Percentiles rank a stretch among this genome's conserved stretches.
Evolutionary conservation across 148 eudicot genomes (phyloP).

Genomic region (Amaranthus hypochondriacus): DNA sequence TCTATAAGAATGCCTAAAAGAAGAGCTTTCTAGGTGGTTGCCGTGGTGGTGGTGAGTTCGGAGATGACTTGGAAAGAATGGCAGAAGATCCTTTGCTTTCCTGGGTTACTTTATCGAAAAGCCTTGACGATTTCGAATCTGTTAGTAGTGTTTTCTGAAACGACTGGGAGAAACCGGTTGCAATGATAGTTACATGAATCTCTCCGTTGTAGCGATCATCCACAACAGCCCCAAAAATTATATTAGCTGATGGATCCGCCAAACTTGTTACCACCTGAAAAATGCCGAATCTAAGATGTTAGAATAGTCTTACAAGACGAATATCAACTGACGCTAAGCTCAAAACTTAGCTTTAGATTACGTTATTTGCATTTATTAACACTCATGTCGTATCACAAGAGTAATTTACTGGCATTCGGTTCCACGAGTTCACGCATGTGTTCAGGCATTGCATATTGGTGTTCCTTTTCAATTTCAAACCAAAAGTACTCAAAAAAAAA

Average conservation of each 20-base stretch:
- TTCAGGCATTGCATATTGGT: too few relatives aligned
- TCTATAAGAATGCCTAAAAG: conserved; percentile 35
- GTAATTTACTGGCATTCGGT: too few relatives aligned
- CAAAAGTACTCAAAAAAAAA: too few relatives aligned
- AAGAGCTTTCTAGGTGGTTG: conserved; percentile 59
- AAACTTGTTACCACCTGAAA: conserved; percentile 86
- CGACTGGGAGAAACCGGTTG: conserved; percentile 94
- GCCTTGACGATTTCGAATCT: conserved; percentile 65
- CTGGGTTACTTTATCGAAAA: conserved; percentile 46
- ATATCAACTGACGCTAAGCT: too few relatives aligned
- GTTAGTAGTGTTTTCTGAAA: conserved; percentile 80
- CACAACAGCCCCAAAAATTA: conserved; percentile 97
- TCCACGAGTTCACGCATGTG: too few relatives aligned
- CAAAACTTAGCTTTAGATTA: not conserved
- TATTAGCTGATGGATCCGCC: conserved; percentile 97
- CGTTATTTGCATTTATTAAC: not conserved
- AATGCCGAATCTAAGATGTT: not conserved
- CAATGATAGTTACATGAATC: conserved; percentile 90
- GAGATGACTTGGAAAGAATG: conserved; percentile 25
- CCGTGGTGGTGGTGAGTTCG: conserved; percentile 42
- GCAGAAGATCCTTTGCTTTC: conserved; percentile 40
- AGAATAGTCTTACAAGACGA: not conserved
- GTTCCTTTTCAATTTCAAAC: too few relatives aligned
- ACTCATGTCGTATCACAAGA: not conserved
- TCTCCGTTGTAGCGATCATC: conserved; percentile 97